phyloP scores from a whole-genome alignment of 495 filamentous ascomycete genomes.

The Aspergillus taichungensis region DNA sequence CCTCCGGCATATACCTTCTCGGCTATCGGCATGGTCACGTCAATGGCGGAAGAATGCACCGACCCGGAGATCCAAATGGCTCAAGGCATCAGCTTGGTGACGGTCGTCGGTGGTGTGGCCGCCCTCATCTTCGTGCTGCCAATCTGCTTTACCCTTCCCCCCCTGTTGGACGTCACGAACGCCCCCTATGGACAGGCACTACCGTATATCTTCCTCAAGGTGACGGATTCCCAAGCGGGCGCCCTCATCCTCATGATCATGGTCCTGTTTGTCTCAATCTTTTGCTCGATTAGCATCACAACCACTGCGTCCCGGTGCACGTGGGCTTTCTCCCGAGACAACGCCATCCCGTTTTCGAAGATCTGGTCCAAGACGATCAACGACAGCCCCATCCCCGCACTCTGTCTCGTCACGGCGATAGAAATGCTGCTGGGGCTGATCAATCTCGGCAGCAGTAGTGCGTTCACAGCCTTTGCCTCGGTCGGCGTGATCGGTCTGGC shows the following conservation, averaged over 20 bases:
- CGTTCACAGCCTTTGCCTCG: conserved; percentile 57
- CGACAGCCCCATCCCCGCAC: conserved; percentile 29
- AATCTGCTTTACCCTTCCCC: conserved; percentile 38
- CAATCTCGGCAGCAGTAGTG: conserved; percentile 50
- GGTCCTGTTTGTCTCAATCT: conserved; percentile 54
- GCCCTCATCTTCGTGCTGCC: conserved; percentile 25
- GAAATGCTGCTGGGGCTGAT: conserved; percentile 51
- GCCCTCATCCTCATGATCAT: conserved; percentile 37
- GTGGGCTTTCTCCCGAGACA: conserved; percentile 54
- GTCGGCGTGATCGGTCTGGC: conserved; percentile 54
- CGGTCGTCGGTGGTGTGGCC: conserved; percentile 15
- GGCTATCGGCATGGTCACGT: conserved; percentile 43
- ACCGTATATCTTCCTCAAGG: conserved; percentile 38
- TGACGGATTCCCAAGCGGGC: conserved; percentile 40
- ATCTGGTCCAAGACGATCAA: conserved; percentile 24
- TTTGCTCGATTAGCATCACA: conserved; percentile 55
- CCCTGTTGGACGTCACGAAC: conserved; percentile 31
- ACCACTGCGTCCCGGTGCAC: conserved; percentile 50
- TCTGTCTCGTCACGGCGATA: conserved; percentile 25
- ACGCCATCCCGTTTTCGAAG: conserved; percentile 26
- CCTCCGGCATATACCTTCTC: conserved; percentile 45
- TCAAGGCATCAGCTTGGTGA: conserved; percentile 32
- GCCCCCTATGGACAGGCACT: conserved; percentile 35
- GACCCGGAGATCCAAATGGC: conserved; percentile 38
- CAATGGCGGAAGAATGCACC: conserved; percentile 43